Evolutionary conservation across 257 asterid genomes (phyloP).

Genomic region (Echites panduratus): DNA sequence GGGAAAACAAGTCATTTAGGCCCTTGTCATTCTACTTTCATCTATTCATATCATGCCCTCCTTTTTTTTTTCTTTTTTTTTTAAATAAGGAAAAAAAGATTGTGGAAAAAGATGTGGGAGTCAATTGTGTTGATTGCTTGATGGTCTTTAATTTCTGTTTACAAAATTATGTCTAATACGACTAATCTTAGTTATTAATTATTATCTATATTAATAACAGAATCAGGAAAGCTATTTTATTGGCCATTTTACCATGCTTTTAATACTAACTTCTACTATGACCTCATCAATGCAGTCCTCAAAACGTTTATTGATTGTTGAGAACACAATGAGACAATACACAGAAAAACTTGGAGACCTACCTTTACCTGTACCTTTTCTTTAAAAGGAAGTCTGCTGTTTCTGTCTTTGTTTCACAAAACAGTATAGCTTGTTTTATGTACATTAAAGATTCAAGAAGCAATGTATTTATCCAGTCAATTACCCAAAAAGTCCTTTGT

Average conservation of each 20-base stretch:
- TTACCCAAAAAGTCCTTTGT: too few relatives aligned
- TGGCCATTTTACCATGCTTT: background rate
- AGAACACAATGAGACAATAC: background rate
- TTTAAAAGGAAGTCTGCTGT: background rate
- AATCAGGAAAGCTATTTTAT: background rate
- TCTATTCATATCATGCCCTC: background rate
- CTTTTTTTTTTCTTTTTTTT: background rate
- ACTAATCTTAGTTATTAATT: background rate
- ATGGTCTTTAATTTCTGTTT: background rate
- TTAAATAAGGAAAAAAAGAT: too few relatives aligned
- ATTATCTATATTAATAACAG: background rate
- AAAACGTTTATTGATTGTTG: background rate
- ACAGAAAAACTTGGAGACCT: background rate
- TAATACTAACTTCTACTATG: background rate
- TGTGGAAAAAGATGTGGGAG: background rate
- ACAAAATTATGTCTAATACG: background rate
- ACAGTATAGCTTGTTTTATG: too few relatives aligned
- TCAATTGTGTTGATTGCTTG: background rate
- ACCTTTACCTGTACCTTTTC: background rate
- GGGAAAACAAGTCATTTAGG: background rate
- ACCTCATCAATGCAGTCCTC: background rate
- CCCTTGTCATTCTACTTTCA: background rate
- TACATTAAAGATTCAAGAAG: too few relatives aligned
- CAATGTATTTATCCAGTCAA: too few relatives aligned
- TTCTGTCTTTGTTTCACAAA: too few relatives aligned